phyloP scores from a whole-genome alignment of 305 asterid species.

The Rubia tinctorum region DNA sequence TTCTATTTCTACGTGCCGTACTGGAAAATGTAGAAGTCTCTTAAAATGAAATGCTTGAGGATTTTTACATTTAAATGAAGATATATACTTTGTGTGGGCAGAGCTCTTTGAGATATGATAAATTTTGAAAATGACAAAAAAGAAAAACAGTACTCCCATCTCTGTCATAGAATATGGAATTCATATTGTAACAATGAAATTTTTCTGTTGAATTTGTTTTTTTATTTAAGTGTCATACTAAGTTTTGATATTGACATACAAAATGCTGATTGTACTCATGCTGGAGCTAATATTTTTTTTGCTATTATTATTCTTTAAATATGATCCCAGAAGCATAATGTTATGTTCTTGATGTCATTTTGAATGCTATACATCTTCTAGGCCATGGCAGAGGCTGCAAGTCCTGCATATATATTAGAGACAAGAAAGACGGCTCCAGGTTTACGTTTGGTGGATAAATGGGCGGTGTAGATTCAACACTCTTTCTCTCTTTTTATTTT shows the following conservation, averaged over 20 bases:
- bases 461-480: conserved; percentile 81
- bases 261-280: not conserved
- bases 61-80: not conserved
- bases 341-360: not conserved
- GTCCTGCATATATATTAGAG: conserved; percentile 80
- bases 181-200: not conserved
- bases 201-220: not conserved
- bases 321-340: not conserved
- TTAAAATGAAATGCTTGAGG: not conserved
- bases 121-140: not conserved
- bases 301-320: not conserved
- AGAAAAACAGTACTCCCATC: not conserved
- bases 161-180: not conserved
- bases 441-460: conserved; percentile 91
- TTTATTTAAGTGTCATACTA: not conserved
- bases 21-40: not conserved
- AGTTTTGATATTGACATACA: not conserved
- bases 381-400: conserved; percentile 97
- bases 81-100: not conserved
- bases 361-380: conserved; percentile 21
- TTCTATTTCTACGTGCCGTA: not conserved
- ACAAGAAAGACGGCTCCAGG: conserved; percentile 98
- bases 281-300: not conserved
- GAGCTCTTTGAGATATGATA: not conserved
- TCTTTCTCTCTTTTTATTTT: conserved; percentile 17